Percentiles rank a stretch among this genome's conserved stretches.
Evolutionary conservation across 2,329 filamentous ascomycete genomes (phyloP).

Genomic region (Pseudocercospora eumusae): DNA sequence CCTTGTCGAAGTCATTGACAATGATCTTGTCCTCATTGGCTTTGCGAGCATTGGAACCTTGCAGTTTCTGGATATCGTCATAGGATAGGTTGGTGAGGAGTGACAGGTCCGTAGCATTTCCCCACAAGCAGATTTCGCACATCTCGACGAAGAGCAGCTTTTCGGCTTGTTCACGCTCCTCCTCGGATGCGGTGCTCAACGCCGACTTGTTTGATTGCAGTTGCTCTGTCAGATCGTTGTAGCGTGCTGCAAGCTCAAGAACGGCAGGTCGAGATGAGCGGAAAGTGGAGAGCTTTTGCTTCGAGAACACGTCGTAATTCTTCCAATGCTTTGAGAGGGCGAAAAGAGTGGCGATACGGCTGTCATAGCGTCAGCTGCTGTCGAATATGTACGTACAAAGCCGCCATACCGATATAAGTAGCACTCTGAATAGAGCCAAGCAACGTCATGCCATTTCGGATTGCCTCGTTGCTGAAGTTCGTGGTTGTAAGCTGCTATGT

Average conservation of each 20-base stretch:
- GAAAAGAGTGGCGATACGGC: constrained; percentile 80
- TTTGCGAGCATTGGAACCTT: constrained; percentile 84
- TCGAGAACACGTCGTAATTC: constrained; percentile 82
- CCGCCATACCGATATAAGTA: constrained; percentile 75
- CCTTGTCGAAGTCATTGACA: constrained; percentile 75
- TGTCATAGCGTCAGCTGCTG: constrained; percentile 80
- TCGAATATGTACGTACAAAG: constrained; percentile 81
- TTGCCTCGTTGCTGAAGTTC: constrained; percentile 74
- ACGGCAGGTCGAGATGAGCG: constrained; percentile 86
- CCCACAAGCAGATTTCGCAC: constrained; percentile 96
- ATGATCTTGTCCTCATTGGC: constrained; percentile 88
- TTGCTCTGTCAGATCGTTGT: constrained; percentile 70
- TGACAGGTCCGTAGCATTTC: constrained; percentile 92
- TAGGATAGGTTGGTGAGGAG: constrained; percentile 87
- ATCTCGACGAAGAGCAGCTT: constrained; percentile 83
- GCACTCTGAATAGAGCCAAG: constrained; percentile 92
- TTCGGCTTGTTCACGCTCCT: constrained; percentile 66
- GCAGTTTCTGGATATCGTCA: constrained; percentile 94
- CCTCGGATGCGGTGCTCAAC: constrained; percentile 47
- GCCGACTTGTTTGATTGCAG: constrained; percentile 57
- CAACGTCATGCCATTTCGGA: constrained; percentile 77
- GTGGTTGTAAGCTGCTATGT: constrained; percentile 80
- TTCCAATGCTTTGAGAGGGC: constrained; percentile 79
- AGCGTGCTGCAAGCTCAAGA: constrained; percentile 76
- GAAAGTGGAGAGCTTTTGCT: constrained; percentile 90